Base-by-base conservation (phyloP, 2,329 filamentous ascomycete genomes). In the Tolypocladium pustulatum region DNA sequence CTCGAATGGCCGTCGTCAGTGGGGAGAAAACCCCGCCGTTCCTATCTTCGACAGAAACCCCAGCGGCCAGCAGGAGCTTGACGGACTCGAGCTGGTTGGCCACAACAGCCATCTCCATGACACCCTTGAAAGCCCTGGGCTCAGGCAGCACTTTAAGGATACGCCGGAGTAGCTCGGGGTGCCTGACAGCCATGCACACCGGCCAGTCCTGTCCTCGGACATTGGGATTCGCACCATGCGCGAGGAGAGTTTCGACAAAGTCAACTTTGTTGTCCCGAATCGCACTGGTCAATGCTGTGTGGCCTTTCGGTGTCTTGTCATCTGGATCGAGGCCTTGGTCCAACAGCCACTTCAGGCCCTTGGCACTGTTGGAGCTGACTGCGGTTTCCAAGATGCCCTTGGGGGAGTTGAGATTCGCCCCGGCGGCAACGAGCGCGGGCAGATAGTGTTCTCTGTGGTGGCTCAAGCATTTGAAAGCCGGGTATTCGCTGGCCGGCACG, bases 11-110 rank as follows among this genome's bases (percentile, higher is more conserved):
- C 0, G 84, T 86, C 0, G 85, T 89, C 4, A 89, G 77, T 0
- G 85, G 83, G 0, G 84, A 87, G 73, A 89, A 90, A 55, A 89
- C 86, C 57, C 87, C 87, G 25, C 85, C 86, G 66, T 87, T 89
- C 72, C 85, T 86, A 72, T 88, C 87, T 68, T 89, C 86, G 58
- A 88, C 84, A 46, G 79, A 85, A 22, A 88, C 81, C 17, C 86
- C 86, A 0, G 85, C 83, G 20, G 75, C 76, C 20, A 89, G 75
- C 38, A 89, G 78, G 53, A 88, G 72, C 71, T 87, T 87, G 70
- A 89, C 78, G 40, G 81, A 86, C 60, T 87, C 84, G 17, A 89
- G 76, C 69, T 88, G 79, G 68, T 87, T 81, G 22, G 86, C 86
- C 1, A 81, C 78, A 9, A 88, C 86, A 2, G 86, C 85, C 76